Percentiles rank a stretch among this genome's conserved stretches.
Evolutionary conservation across 306 rosid species (phyloP).

Genomic region (Betula pendula): DNA sequence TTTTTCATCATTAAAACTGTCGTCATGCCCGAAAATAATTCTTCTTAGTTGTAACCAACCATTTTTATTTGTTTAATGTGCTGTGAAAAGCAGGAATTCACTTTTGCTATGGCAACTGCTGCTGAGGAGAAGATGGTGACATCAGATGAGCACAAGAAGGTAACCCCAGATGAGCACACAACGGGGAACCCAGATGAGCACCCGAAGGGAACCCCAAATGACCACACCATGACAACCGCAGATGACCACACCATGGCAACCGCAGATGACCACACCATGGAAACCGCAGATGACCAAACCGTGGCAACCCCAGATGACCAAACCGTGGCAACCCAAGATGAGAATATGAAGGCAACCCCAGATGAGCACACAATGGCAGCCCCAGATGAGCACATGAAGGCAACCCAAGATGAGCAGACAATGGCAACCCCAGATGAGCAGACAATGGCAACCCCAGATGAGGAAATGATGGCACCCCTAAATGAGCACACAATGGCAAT

Average conservation of each 20-base stretch:
- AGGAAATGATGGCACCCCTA: not conserved
- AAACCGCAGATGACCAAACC: not conserved
- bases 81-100: constrained; percentile 36
- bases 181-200: not conserved
- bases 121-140: constrained; percentile 36
- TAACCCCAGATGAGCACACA: not conserved
- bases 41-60: not conserved
- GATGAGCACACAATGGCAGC: not conserved
- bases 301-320: not conserved
- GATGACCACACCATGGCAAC: not conserved
- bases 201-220: not conserved
- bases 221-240: not conserved
- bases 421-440: not conserved
- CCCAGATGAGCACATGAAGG: not conserved
- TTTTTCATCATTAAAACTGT: not conserved
- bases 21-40: not conserved
- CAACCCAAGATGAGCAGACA: not conserved
- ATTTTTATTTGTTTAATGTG: constrained; percentile 14
- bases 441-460: not conserved
- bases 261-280: not conserved
- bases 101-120: constrained; percentile 41
- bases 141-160: not conserved
- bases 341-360: not conserved
- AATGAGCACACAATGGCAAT: not conserved
- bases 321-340: not conserved